Percentiles rank a stretch among this genome's conserved stretches.
phyloP scores from a whole-genome alignment of 108 stramenopile genomes.

The Nitzschia putrida region DNA sequence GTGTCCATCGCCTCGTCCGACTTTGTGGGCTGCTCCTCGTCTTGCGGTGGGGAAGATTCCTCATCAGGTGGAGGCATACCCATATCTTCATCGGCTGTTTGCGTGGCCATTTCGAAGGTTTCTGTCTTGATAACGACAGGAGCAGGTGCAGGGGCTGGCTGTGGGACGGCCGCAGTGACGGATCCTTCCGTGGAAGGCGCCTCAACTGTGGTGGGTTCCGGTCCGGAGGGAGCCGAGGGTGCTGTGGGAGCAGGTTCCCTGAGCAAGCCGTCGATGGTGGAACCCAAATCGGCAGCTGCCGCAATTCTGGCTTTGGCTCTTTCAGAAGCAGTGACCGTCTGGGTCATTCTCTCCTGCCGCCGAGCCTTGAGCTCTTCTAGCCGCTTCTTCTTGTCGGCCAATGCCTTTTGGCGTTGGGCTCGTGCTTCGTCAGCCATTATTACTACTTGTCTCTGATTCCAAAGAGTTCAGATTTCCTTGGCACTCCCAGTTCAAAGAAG shows the following conservation, averaged over 20 bases:
- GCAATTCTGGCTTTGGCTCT: conserved; percentile 23
- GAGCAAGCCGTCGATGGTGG: conserved; percentile 79
- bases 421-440: conserved; percentile 35
- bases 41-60: conserved; percentile 7
- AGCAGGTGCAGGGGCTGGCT: conserved; percentile 16
- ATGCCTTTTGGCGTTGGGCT: conserved; percentile 48
- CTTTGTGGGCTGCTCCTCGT: conserved; percentile 25
- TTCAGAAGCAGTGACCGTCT: conserved; percentile 29
- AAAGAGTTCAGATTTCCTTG: no score
- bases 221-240: conserved; percentile 3
- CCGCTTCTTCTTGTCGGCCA: conserved; percentile 76
- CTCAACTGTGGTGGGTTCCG: background rate
- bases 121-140: conserved; percentile 45
- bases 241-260: conserved; percentile 33
- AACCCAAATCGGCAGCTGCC: conserved; percentile 63
- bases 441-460: background rate
- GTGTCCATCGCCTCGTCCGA: conserved; percentile 12
- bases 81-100: conserved; percentile 69
- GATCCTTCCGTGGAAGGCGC: background rate
- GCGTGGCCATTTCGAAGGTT: conserved; percentile 79
- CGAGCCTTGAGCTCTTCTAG: conserved; percentile 80
- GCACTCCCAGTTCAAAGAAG: no score
- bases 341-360: conserved; percentile 42
- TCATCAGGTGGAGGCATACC: conserved; percentile 64
- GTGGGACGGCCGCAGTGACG: conserved; percentile 4